Conservation (phyloP, 2,329 filamentous ascomycete genomes). For the Aspergillus cejpii region DNA sequence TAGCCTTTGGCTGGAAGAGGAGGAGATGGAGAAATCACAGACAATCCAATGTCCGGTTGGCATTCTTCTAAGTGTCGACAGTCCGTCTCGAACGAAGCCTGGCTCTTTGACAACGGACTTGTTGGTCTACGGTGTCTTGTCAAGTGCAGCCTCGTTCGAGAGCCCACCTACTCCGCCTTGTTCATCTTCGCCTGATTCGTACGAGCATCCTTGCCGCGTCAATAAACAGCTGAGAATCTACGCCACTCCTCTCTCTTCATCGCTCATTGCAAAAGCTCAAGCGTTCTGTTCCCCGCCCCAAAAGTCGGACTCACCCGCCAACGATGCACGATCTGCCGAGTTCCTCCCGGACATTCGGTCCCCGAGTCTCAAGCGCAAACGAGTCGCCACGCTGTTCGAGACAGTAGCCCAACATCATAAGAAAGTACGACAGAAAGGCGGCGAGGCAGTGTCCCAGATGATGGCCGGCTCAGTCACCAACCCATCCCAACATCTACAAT, state of each 20-base stretch:
- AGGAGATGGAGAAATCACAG: slow-evolving; percentile 25
- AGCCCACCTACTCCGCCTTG: slow-evolving; percentile 33
- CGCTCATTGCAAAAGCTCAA: slow-evolving; percentile 31
- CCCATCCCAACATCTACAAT: slow-evolving; percentile 27
- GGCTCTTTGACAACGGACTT: slow-evolving; percentile 30
- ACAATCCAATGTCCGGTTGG: slow-evolving; percentile 36
- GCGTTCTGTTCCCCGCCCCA: slow-evolving; percentile 29
- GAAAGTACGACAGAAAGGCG: slow-evolving; percentile 36
- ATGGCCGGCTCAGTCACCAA: slow-evolving; percentile 31
- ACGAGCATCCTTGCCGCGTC: slow-evolving; percentile 7
- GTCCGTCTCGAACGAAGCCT: slow-evolving; percentile 12
- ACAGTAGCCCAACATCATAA: slow-evolving; percentile 38
- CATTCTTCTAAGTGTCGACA: slow-evolving; percentile 31
- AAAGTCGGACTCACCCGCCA: slow-evolving; percentile 14
- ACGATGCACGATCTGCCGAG: slow-evolving; percentile 23
- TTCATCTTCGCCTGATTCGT: slow-evolving; percentile 26
- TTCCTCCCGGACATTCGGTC: slow-evolving; percentile 37
- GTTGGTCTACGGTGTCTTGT: slow-evolving; percentile 36
- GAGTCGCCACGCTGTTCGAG: slow-evolving; percentile 40
- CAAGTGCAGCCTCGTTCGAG: slow-evolving; percentile 21
- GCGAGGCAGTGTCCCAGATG: slow-evolving; percentile 36
- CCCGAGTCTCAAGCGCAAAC: slow-evolving; percentile 39
- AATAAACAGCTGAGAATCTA: slow-evolving; percentile 32
- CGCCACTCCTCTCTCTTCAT: slow-evolving; percentile 31
- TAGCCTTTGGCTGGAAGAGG: slow-evolving; percentile 30